Evolutionary conservation across 2,329 filamentous ascomycete genomes (phyloP).

Genomic region (Lanzia echinophila): DNA sequence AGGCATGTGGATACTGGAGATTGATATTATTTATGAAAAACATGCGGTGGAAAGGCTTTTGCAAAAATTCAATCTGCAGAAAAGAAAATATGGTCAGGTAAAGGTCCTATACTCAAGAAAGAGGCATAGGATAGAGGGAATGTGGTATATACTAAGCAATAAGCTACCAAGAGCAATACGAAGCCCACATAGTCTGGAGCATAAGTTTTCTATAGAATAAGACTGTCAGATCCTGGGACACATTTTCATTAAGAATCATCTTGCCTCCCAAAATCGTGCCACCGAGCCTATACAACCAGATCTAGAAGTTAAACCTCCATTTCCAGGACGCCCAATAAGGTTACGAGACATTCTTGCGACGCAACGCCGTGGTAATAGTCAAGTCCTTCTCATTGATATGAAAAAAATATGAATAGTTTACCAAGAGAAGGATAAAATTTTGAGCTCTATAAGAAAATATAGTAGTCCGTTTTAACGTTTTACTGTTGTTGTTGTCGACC

Average conservation of each 20-base stretch:
- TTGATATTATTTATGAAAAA: conserved; percentile 81
- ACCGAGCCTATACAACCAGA: conserved; percentile 27
- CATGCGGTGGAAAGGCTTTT: conserved; percentile 88
- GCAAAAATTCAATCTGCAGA: conserved; percentile 55
- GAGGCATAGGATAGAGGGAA: background rate
- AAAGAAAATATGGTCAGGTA: background rate
- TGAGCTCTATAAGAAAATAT: too few species aligned
- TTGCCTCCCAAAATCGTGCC: conserved; percentile 31
- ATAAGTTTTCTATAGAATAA: conserved; percentile 63
- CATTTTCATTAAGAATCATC: background rate
- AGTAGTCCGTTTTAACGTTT: too few species aligned
- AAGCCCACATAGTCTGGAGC: conserved; percentile 84
- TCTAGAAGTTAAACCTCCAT: conserved; percentile 18
- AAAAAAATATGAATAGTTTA: too few species aligned
- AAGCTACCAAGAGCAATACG: conserved; percentile 58
- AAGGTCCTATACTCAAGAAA: background rate
- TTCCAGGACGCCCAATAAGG: conserved; percentile 2
- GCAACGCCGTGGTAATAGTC: conserved; percentile 5
- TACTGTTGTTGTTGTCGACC: too few species aligned
- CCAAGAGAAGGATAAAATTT: too few species aligned
- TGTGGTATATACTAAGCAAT: conserved; percentile 47
- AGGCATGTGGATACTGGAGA: conserved; percentile 81
- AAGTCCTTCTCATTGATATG: conserved; percentile 8
- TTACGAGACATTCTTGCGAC: conserved; percentile 9
- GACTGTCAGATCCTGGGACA: conserved; percentile 7